Base-by-base conservation (phyloP, 2,329 filamentous ascomycete genomes). In the Westerdykella aurantiaca region DNA sequence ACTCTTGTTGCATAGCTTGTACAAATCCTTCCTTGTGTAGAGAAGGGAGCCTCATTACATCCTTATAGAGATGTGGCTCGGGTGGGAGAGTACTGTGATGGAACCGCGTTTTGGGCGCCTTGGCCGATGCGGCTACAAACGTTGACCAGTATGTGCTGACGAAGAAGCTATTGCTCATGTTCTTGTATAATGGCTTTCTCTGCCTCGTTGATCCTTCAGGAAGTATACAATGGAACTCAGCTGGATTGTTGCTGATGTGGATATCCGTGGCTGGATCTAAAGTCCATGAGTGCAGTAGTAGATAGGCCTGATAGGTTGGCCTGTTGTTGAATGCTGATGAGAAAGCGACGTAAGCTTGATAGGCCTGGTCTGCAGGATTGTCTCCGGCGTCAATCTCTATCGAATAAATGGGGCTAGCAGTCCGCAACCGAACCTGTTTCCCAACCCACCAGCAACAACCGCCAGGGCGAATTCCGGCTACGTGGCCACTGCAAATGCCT, bases 101-200 rank as follows among this genome's bases (percentile, higher is more conserved):
- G n/a, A n/a, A n/a, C n/a, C n/a, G n/a, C n/a, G n/a, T n/a, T n/a
- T n/a, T n/a, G n/a, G n/a, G n/a, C n/a, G n/a, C n/a, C n/a, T n/a
- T n/a, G n/a, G n/a, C n/a, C n/a, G n/a, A 51, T 21, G 39, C 37
- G 22, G 41, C 43, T 38, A 51, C 37, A 38, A 45, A 50, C 14
- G 34, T 50, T 23, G 21, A 47, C 45, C 17, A 50, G 35, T 50
- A 50, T 39, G 43, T 48, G 21, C 33, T 41, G 33, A 50, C 23
- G 21, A 48, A 47, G 48, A 50, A 48, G 41, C 45, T 50, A 34
- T 38, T 47, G 11, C 43, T 48, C n/a, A n/a, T n/a, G n/a, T n/a
- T n/a, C n/a, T n/a, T n/a, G n/a, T n/a, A n/a, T n/a, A n/a, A n/a
- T n/a, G 33, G 42, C 43, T 48, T 50, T 37, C 31, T 9, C 23